Percentiles rank a stretch among this genome's conserved stretches.
Conservation (phyloP, 164 flowering plant species). For the Nelumbo lutea region DNA sequence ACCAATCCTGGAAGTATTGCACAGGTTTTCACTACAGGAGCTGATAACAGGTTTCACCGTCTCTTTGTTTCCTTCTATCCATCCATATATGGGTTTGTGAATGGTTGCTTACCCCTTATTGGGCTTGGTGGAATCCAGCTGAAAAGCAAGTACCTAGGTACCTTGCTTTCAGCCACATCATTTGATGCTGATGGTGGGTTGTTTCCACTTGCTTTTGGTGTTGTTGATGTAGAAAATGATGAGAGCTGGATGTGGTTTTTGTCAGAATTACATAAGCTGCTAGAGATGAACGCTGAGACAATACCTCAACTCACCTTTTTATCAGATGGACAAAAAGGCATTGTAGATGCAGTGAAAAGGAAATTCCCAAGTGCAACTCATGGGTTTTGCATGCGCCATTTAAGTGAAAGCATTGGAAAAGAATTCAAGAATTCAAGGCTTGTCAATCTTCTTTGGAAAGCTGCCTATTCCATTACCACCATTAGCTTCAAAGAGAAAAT, state of each 20-base stretch:
- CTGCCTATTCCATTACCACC: slow-evolving; percentile 56
- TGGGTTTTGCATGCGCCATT: slow-evolving; percentile 62
- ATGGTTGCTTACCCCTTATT: slow-evolving; percentile 68
- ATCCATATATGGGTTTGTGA: slow-evolving; percentile 63
- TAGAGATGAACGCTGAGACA: slow-evolving; percentile 46
- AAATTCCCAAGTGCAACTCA: slow-evolving; percentile 58
- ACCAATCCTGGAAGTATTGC: slow-evolving; percentile 75
- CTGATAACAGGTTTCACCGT: slow-evolving; percentile 63
- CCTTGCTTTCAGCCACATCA: slow-evolving; percentile 66
- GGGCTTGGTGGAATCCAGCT: slow-evolving; percentile 60
- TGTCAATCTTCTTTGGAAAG: slow-evolving; percentile 65
- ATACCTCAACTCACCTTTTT: slow-evolving; percentile 54
- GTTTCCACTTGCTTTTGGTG: slow-evolving; percentile 82
- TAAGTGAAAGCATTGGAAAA: slow-evolving; percentile 54
- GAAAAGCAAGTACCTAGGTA: slow-evolving; percentile 76
- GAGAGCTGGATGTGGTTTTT: slow-evolving; percentile 87
- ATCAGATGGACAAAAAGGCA: slow-evolving; percentile 54
- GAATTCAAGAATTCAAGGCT: slow-evolving; percentile 74
- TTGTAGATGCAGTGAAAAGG: slow-evolving; percentile 49
- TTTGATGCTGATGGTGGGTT: slow-evolving; percentile 77
- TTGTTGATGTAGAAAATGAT: slow-evolving; percentile 73
- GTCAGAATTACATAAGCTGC: slow-evolving; percentile 53
- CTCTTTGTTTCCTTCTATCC: slow-evolving; percentile 62
- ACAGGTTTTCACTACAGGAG: slow-evolving; percentile 50
- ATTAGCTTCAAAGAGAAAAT: slow-evolving; percentile 54